Evolutionary conservation across 2,329 filamentous ascomycete species (phyloP).

Genomic region (Exophiala oligosperma): DNA sequence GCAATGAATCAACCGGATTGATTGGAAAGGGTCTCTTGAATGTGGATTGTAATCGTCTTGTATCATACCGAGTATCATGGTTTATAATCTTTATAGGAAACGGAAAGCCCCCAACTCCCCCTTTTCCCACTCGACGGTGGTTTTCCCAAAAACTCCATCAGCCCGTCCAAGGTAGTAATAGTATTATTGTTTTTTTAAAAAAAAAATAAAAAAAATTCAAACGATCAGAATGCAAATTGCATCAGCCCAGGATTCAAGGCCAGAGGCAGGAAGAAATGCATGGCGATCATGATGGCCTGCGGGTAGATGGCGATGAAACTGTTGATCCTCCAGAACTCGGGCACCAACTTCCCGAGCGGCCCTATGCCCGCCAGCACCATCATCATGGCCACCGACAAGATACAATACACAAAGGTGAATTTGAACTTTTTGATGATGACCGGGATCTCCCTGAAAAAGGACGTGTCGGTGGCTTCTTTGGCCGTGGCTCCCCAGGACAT

Average conservation of each 20-base stretch:
- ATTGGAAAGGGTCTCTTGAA: too few species aligned
- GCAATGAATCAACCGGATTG: too few species aligned
- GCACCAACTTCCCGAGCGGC: conserved; percentile 33
- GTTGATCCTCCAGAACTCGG: conserved; percentile 44
- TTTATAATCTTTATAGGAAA: too few species aligned
- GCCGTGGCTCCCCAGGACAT: conserved; percentile 83
- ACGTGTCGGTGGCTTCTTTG: conserved; percentile 77
- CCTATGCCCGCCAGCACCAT: conserved; percentile 31
- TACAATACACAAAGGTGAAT: conserved; percentile 55
- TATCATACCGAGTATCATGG: too few species aligned
- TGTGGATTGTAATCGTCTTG: too few species aligned
- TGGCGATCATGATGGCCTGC: conserved; percentile 51
- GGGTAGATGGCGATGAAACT: conserved; percentile 68
- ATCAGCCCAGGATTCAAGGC: conserved; percentile 9
- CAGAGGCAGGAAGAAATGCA: conserved; percentile 19
- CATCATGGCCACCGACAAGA: conserved; percentile 22
- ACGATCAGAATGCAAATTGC: background rate
- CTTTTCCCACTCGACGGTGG: too few species aligned
- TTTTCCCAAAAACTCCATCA: too few species aligned
- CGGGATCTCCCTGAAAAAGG: conserved; percentile 81
- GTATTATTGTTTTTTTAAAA: too few species aligned
- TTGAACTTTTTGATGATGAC: conserved; percentile 78
- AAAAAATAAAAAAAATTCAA: too few species aligned
- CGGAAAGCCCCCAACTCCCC: too few species aligned
- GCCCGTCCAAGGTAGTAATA: too few species aligned